These are phyloP conservation scores for Ascochyta koolunga DNA, from an alignment of 2,329 filamentous ascomycete genomes.

Conservation along the genomic window DNA sequence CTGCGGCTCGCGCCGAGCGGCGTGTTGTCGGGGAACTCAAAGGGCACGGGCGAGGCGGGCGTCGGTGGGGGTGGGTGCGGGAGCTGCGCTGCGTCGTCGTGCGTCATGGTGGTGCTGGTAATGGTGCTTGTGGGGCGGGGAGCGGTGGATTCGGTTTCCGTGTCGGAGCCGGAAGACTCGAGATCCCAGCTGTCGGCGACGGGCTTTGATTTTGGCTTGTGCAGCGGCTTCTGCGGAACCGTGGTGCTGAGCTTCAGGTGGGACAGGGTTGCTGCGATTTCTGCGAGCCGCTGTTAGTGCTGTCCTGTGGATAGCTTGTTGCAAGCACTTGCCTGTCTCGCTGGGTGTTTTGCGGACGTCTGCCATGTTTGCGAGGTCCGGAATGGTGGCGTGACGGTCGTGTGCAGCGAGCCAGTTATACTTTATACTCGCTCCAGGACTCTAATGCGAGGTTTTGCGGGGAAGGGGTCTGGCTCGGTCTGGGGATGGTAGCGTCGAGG, in stretches of 20 bases:
- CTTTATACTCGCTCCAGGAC: not conserved
- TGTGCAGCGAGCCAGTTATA: not conserved
- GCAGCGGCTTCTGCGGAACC: constrained; percentile 36
- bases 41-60: constrained; percentile 42
- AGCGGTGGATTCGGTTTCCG: constrained; percentile 40
- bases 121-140: constrained; percentile 22
- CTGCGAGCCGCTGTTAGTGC: constrained; percentile 25
- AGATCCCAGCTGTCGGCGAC: constrained; percentile 81
- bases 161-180: constrained; percentile 57
- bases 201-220: constrained; percentile 44
- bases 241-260: constrained; percentile 46
- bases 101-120: constrained; percentile 10
- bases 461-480: constrained; percentile 9
- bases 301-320: constrained; percentile 19
- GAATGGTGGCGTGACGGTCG: not conserved
- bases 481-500: constrained; percentile 9
- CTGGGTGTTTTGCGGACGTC: constrained; percentile 26
- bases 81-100: constrained; percentile 14
- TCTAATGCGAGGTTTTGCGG: constrained; percentile 13
- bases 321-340: constrained; percentile 18
- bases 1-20: constrained; percentile 21
- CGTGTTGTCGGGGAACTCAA: constrained; percentile 40
- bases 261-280: constrained; percentile 46
- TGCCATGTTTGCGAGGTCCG: constrained; percentile 17
- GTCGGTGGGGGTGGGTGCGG: constrained; percentile 44